Evolutionary conservation across 768 basidiomycete genomes (phyloP).

Genomic region (Boletus barrowsii): DNA sequence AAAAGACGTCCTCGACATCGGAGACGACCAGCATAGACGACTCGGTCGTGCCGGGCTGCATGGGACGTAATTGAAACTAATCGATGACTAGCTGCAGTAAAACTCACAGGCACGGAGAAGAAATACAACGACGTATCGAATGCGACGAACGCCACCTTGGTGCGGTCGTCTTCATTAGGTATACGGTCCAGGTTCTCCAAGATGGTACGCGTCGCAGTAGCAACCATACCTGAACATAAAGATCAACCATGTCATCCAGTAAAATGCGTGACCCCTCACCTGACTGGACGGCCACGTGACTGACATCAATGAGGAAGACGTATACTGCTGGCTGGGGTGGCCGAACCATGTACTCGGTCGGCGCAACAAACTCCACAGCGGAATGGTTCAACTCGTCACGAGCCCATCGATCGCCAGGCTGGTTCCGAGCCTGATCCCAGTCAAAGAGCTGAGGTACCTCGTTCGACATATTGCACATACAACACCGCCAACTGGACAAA

Average conservation of each 20-base stretch:
- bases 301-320: slow-evolving; percentile 95
- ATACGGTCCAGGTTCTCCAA: slow-evolving; percentile 93
- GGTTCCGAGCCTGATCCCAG: slow-evolving; percentile 93
- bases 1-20: slow-evolving; percentile 95
- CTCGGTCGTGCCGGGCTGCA: slow-evolving; percentile 66
- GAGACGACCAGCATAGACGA: slow-evolving; percentile 96
- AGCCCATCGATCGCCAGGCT: slow-evolving; percentile 93
- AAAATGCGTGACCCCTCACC: slow-evolving; percentile 43
- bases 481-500: slow-evolving; percentile 84
- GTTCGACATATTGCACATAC: slow-evolving; percentile 98
- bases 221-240: slow-evolving; percentile 79
- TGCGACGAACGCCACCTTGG: slow-evolving; percentile 89
- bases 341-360: slow-evolving; percentile 99
- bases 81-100: background rate
- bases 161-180: slow-evolving; percentile 91
- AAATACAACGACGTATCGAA: slow-evolving; percentile 94
- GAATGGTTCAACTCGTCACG: slow-evolving; percentile 91
- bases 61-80: background rate
- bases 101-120: slow-evolving; percentile 78
- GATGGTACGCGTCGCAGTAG: slow-evolving; percentile 95
- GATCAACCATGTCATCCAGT: background rate
- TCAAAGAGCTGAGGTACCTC: slow-evolving; percentile 98
- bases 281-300: slow-evolving; percentile 86
- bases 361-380: slow-evolving; percentile 96
- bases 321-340: slow-evolving; percentile 97